Conservation (phyloP, 371 early-diverging fungal genomes). For the Syncephalastrum racemosum region DNA sequence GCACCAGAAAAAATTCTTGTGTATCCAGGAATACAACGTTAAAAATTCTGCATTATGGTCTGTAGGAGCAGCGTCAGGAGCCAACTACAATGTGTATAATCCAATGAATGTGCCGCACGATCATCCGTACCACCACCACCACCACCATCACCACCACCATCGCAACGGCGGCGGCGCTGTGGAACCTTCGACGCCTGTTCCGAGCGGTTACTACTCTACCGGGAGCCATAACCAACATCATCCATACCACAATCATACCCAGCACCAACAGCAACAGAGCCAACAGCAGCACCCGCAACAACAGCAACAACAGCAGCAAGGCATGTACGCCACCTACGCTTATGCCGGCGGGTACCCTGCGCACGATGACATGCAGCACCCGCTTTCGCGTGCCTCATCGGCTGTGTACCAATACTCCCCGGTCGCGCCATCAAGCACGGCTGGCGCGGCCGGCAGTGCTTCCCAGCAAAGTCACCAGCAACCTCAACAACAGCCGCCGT, state of each 20-base stretch:
- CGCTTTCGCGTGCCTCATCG: conserved; percentile 6
- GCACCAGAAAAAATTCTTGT: background rate
- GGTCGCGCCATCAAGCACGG: background rate
- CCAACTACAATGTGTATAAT: conserved; percentile 14
- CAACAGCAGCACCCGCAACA: background rate
- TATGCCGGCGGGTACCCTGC: conserved; percentile 11
- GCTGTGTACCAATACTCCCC: conserved; percentile 9
- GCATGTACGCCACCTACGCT: conserved; percentile 14
- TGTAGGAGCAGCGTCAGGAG: conserved; percentile 3
- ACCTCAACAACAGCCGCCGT: conserved; percentile 6
- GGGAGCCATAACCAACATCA: conserved; percentile 6
- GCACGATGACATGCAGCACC: conserved; percentile 11
- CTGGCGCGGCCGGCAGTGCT: background rate
- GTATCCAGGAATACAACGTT: background rate
- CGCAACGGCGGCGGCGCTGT: conserved; percentile 3
- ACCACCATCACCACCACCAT: conserved; percentile 12
- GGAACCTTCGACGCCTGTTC: conserved; percentile 13
- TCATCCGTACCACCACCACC: conserved; percentile 13
- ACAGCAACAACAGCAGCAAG: too few species aligned
- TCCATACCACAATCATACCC: background rate
- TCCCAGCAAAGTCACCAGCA: conserved; percentile 1
- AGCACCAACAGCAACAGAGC: background rate
- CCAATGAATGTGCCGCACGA: conserved; percentile 8
- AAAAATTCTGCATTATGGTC: conserved; percentile 4
- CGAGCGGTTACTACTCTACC: conserved; percentile 4